phyloP scores from a whole-genome alignment of 208 protist species.

The Trypanosoma scelopori region DNA sequence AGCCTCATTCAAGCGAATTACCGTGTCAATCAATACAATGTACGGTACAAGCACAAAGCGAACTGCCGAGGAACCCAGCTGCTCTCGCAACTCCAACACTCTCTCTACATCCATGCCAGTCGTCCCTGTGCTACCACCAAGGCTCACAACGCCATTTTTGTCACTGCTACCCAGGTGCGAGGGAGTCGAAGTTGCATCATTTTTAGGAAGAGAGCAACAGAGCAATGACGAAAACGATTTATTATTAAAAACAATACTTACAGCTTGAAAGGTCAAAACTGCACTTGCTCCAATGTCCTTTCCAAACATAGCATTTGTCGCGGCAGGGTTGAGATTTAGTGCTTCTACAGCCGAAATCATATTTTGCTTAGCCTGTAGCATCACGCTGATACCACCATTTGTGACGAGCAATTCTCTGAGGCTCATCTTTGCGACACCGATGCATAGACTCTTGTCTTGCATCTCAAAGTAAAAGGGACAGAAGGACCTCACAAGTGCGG shows the following conservation, averaged over 20 bases:
- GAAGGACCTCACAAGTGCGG: slow-evolving; percentile 10
- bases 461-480: slow-evolving; percentile 26
- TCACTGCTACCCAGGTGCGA: background rate
- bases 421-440: slow-evolving; percentile 80
- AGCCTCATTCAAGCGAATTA: slow-evolving; percentile 53
- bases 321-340: slow-evolving; percentile 63
- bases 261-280: slow-evolving; percentile 67
- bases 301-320: slow-evolving; percentile 75
- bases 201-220: slow-evolving; percentile 10
- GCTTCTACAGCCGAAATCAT: slow-evolving; percentile 58
- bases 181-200: background rate
- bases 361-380: slow-evolving; percentile 67
- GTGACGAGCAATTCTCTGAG: slow-evolving; percentile 64
- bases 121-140: background rate
- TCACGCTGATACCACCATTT: slow-evolving; percentile 61
- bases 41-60: slow-evolving; percentile 80
- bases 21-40: slow-evolving; percentile 57
- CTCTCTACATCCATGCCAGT: slow-evolving; percentile 13
- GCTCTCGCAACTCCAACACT: slow-evolving; percentile 11
- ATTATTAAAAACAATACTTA: slow-evolving; percentile 57
- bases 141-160: background rate
- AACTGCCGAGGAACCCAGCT: slow-evolving; percentile 45
- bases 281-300: slow-evolving; percentile 71
- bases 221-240: slow-evolving; percentile 47
- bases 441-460: slow-evolving; percentile 58